Evolutionary conservation across 1,139 yeast genomes (phyloP).

Genomic region (Hemisphaericaspora lyxosophila): DNA sequence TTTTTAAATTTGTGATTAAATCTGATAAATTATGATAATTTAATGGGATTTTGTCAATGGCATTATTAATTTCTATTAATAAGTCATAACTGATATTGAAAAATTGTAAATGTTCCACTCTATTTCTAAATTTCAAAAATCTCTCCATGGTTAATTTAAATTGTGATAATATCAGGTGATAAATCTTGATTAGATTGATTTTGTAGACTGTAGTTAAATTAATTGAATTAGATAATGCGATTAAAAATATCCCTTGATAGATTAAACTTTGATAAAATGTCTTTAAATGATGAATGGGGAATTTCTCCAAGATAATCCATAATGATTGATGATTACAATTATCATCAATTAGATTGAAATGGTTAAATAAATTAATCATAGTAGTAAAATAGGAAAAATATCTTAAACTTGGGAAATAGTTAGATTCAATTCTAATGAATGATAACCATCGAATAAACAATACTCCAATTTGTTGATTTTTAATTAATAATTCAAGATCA

Average conservation of each 20-base stretch:
- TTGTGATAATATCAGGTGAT: constrained; percentile 8
- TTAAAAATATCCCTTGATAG: constrained; percentile 26
- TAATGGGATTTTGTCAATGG: neutral
- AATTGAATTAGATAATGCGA: constrained; percentile 18
- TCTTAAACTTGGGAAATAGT: constrained; percentile 35
- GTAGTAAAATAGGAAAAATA: constrained; percentile 29
- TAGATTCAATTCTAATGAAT: constrained; percentile 29
- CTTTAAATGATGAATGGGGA: constrained; percentile 15
- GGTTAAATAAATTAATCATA: constrained; percentile 28
- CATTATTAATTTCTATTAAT: neutral
- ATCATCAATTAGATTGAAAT: constrained; percentile 23
- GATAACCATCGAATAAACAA: constrained; percentile 32
- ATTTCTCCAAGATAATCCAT: constrained; percentile 1
- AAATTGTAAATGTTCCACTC: constrained; percentile 1
- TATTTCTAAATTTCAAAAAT: constrained; percentile 5
- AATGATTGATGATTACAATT: neutral
- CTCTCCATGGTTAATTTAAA: constrained; percentile 10
- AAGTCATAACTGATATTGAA: neutral
- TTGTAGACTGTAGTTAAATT: neutral
- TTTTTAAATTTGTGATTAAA: constrained; percentile 10
- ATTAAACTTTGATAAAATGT: constrained; percentile 23
- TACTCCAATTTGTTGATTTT: constrained; percentile 22
- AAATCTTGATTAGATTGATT: constrained; percentile 9
- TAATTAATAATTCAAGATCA: constrained; percentile 19
- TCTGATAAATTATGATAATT: constrained; percentile 8